These are phyloP conservation scores for Tolypocladium tropicale DNA, from an alignment of 2,329 filamentous ascomycete species.

Conservation along the genomic window DNA sequence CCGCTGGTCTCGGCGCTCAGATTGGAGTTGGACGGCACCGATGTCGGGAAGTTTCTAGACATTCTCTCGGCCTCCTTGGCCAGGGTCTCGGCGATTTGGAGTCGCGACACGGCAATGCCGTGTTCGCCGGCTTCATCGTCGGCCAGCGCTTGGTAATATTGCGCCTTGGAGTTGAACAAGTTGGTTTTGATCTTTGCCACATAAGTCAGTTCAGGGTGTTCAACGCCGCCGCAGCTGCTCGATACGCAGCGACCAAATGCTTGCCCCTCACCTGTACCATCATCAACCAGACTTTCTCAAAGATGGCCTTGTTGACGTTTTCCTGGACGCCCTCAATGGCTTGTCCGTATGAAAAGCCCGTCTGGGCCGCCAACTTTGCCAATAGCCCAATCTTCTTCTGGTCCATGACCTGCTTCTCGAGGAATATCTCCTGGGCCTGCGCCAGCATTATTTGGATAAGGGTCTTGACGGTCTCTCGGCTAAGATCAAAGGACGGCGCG, in stretches of 20 bases:
- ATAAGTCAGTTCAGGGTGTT: background rate
- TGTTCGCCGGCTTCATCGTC: constrained; percentile 85
- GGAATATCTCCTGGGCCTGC: constrained; percentile 92
- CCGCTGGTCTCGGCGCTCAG: constrained; percentile 68
- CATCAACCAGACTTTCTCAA: constrained; percentile 87
- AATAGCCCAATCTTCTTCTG: constrained; percentile 86
- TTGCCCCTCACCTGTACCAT: constrained; percentile 56
- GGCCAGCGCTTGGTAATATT: constrained; percentile 86
- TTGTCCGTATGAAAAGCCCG: constrained; percentile 78
- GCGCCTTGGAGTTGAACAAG: constrained; percentile 74
- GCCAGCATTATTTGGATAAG: constrained; percentile 88
- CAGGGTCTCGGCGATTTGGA: constrained; percentile 70
- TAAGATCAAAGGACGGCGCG: constrained; percentile 91
- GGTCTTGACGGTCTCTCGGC: constrained; percentile 89
- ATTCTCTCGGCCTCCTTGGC: constrained; percentile 69
- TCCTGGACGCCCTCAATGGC: constrained; percentile 86
- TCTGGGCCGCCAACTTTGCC: constrained; percentile 87
- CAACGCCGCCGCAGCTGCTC: background rate
- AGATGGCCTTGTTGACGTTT: constrained; percentile 81
- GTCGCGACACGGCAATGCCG: constrained; percentile 71
- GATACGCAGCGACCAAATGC: background rate
- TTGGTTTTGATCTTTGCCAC: constrained; percentile 59
- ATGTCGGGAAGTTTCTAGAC: constrained; percentile 70
- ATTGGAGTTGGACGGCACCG: constrained; percentile 72
- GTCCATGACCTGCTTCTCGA: constrained; percentile 91